Conservation (phyloP, 208 protist species). For the Wallacemonas collosoma region DNA sequence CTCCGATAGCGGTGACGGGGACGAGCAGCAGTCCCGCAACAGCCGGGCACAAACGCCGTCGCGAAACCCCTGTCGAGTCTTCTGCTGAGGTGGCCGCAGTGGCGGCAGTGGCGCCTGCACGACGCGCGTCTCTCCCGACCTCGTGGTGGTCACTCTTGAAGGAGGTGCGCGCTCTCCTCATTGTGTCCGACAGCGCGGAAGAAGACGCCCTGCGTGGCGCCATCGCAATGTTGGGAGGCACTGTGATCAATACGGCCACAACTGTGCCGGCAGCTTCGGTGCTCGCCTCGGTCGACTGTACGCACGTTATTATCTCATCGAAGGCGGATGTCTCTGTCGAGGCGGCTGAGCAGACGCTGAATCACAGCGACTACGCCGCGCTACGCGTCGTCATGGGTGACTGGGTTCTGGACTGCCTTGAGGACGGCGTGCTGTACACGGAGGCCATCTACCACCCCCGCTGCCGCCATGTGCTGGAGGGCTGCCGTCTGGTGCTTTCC, state of each 20-base stretch:
- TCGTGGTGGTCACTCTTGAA: conserved; percentile 23
- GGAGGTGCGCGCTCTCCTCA: conserved; percentile 15
- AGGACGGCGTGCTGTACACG: conserved; percentile 11
- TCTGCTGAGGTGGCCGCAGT: background rate
- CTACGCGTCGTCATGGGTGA: conserved; percentile 20
- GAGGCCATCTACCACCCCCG: conserved; percentile 19
- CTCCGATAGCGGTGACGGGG: background rate
- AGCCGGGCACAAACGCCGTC: conserved; percentile 1
- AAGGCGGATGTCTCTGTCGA: background rate
- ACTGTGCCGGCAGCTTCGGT: background rate
- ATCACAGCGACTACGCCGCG: conserved; percentile 7
- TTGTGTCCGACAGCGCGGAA: conserved; percentile 2
- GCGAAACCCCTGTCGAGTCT: background rate
- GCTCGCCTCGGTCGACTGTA: background rate
- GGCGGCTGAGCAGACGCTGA: background rate
- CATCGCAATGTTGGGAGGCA: conserved; percentile 19
- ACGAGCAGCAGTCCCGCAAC: background rate
- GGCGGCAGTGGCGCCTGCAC: background rate
- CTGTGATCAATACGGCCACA: background rate
- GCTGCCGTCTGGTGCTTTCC: conserved; percentile 20
- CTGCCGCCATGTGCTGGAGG: conserved; percentile 17
- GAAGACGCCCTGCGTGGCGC: background rate
- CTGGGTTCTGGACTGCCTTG: conserved; percentile 27
- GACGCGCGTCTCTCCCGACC: conserved; percentile 6
- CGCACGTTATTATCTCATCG: conserved; percentile 20